Evolutionary conservation across 208 protist species (phyloP), one percentile per base, ranked within the genome.

Genomic region (Leishmania arabica): DNA sequence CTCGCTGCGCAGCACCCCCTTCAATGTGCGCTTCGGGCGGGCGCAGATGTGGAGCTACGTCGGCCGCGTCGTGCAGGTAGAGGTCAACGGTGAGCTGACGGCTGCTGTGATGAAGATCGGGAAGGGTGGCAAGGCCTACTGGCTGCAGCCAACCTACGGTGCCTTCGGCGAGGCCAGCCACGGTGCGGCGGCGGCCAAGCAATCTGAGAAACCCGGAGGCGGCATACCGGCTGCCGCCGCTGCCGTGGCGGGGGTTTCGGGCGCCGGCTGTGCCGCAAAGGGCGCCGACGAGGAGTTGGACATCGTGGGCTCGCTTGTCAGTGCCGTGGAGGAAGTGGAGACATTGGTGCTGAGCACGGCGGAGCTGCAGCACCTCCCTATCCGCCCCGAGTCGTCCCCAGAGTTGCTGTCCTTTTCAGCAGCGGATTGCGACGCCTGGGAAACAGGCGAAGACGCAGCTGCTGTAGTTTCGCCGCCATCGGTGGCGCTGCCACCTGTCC

Each of bases 1-100:
- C 69, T 89, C 92, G 4, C 81, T 99, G 15, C 92, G 93, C 49
- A 97, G 91, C 82, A 99, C 97, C 0, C 98, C 98, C 2, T 99
- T 99, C 85, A 98, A 99, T 80, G 96, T 99, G 21, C 95, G 99
- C 49, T 99, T 99, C 82, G 99, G 99, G 19, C 97, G 98, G 31
- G 84, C 98, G 3, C 97, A 99, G 78, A 85, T 99, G 40, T 91
- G 99, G 74, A 89, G 88, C 60, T 85, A 89, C 34, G 84, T 86
- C 21, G 97, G 99, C 79, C 98, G 99, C 58, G 86, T 98, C 13
- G 97, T 99, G 45, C 84, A 89, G 75, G 95, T 99, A n/a, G 88
- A 94, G 78, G 98, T 99, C 11, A 99, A 99, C 79, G 96, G 91
- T 19, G 75, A 92, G 56, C 75, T 91, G 42, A 98, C 96, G 3